Percentiles rank a stretch among this genome's conserved stretches.
Conservation (phyloP, 192 early-diverging fungal species). For the Neocallimastix lanati region DNA sequence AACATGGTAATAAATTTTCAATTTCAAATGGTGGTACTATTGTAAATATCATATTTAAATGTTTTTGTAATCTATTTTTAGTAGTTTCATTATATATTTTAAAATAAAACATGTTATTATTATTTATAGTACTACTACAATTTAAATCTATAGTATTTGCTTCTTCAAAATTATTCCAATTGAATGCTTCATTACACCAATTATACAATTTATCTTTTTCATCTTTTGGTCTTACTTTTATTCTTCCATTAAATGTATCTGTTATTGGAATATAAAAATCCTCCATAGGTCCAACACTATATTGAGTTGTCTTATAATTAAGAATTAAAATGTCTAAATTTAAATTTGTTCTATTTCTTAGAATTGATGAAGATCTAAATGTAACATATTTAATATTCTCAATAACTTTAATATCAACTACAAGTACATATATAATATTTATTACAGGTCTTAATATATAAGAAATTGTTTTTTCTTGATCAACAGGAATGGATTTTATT, state of each 20-base stretch:
- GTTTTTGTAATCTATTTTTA: conserved; percentile 2
- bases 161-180: not conserved
- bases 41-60: conserved; percentile 23
- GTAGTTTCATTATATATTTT: not conserved
- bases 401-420: conserved; percentile 69
- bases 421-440: conserved; percentile 62
- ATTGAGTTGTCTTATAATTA: conserved; percentile 10
- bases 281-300: conserved; percentile 48
- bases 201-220: conserved; percentile 1
- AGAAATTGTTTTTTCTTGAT: conserved; percentile 64
- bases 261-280: conserved; percentile 75
- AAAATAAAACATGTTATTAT: too few relatives aligned
- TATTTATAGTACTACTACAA: not conserved
- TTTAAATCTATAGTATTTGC: not conserved
- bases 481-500: conserved; percentile 70
- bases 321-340: conserved; percentile 58
- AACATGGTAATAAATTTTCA: conserved; percentile 87
- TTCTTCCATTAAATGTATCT: conserved; percentile 53
- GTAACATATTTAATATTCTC: conserved; percentile 84
- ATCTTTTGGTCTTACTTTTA: conserved; percentile 67
- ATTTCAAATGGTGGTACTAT: conserved; percentile 57
- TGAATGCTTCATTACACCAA: not conserved
- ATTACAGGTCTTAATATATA: conserved; percentile 69
- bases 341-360: conserved; percentile 65
- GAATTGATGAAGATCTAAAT: conserved; percentile 62